Percentiles rank a stretch among this genome's conserved stretches.
Evolutionary conservation across 495 filamentous ascomycete species (phyloP).

Genomic region (Tuber melanosporum): DNA sequence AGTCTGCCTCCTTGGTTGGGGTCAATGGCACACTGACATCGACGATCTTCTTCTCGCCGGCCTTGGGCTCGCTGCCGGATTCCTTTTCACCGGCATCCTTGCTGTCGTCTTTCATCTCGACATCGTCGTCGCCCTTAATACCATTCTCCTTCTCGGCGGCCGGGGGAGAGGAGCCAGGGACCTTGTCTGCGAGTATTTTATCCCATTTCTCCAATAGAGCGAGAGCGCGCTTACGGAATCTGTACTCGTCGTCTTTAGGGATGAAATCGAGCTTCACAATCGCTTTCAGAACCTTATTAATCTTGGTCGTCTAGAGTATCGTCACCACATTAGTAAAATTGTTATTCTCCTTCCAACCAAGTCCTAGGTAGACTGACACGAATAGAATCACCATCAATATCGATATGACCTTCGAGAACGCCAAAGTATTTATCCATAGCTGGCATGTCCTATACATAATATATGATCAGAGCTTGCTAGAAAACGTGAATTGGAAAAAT

Average conservation of each 20-base stretch:
- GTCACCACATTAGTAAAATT: slow-evolving; percentile 10
- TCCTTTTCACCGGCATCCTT: slow-evolving; percentile 18
- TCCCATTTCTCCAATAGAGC: slow-evolving; percentile 59
- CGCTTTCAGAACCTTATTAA: slow-evolving; percentile 66
- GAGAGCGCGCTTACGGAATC: slow-evolving; percentile 59
- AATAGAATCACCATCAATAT: background rate
- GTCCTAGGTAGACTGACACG: background rate
- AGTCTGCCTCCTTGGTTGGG: background rate
- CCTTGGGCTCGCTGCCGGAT: background rate
- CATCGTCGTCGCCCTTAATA: slow-evolving; percentile 27
- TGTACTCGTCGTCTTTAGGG: slow-evolving; percentile 60
- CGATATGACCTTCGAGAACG: slow-evolving; percentile 22
- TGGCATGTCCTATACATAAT: slow-evolving; percentile 31
- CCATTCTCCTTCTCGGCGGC: slow-evolving; percentile 36
- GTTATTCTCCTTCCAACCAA: background rate
- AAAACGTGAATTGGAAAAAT: slow-evolving; percentile 7
- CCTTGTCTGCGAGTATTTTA: slow-evolving; percentile 51
- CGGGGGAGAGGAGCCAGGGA: slow-evolving; percentile 40
- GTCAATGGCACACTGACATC: slow-evolving; percentile 1
- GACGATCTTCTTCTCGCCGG: background rate
- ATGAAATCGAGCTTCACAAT: slow-evolving; percentile 62
- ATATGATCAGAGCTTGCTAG: slow-evolving; percentile 18
- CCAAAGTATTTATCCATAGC: slow-evolving; percentile 33
- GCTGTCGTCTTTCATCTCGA: slow-evolving; percentile 33
- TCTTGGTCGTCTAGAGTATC: slow-evolving; percentile 63